phyloP scores from a whole-genome alignment of 192 early-diverging fungal species.

The Rhizophagus clarus region DNA sequence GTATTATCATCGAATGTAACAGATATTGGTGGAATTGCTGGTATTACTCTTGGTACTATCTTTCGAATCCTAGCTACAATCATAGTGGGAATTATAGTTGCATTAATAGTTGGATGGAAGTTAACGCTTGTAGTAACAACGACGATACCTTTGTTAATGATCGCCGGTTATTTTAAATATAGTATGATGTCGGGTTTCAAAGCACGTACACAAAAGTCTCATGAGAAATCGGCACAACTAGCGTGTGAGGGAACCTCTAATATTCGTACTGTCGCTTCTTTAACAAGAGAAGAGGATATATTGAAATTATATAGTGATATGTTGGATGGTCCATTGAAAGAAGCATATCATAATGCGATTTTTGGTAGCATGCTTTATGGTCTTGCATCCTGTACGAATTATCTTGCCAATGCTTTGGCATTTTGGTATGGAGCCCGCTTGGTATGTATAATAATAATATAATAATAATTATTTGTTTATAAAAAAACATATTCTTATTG shows the following conservation, averaged over 20 bases:
- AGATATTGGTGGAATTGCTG: no score
- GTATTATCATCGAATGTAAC: no score
- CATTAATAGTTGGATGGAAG: slow-evolving; percentile 60
- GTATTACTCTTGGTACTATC: no score
- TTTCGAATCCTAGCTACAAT: no score
- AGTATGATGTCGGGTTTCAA: slow-evolving; percentile 49
- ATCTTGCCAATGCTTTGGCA: slow-evolving; percentile 47
- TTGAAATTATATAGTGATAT: slow-evolving; percentile 42
- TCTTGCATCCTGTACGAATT: slow-evolving; percentile 43
- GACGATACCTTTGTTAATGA: slow-evolving; percentile 64
- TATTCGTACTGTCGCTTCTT: slow-evolving; percentile 72
- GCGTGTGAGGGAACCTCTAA: slow-evolving; percentile 76
- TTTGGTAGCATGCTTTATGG: slow-evolving; percentile 43
- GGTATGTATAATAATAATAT: slow-evolving; percentile 38
- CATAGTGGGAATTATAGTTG: slow-evolving; percentile 37
- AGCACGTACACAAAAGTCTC: slow-evolving; percentile 57
- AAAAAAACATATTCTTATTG: slow-evolving; percentile 33
- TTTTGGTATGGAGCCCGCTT: slow-evolving; percentile 54
- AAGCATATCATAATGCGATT: slow-evolving; percentile 39
- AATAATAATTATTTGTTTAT: slow-evolving; percentile 43
- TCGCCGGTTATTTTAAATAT: slow-evolving; percentile 62
- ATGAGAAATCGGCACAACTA: slow-evolving; percentile 62
- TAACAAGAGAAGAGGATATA: slow-evolving; percentile 54
- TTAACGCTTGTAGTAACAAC: slow-evolving; percentile 62
- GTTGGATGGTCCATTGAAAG: slow-evolving; percentile 44